Conservation (phyloP, 768 basidiomycete species). For the Russula brevipes region DNA sequence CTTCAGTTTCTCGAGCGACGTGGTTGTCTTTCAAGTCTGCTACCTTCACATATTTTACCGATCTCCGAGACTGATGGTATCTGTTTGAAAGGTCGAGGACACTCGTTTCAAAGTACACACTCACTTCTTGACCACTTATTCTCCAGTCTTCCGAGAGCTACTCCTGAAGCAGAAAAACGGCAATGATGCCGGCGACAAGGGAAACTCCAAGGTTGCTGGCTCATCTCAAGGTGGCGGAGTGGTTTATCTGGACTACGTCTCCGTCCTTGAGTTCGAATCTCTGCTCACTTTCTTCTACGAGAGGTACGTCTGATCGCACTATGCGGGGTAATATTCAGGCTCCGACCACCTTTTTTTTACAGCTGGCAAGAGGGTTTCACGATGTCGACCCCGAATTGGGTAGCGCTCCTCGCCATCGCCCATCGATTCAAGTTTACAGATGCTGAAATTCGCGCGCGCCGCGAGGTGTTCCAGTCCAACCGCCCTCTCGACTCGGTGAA, state of each 20-base stretch:
- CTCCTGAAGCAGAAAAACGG: not conserved
- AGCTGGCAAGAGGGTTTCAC: slow-evolving; percentile 6
- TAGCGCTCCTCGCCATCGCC: slow-evolving; percentile 7
- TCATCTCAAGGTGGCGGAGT: not conserved
- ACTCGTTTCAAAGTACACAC: slow-evolving; percentile 6
- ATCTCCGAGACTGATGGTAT: not conserved
- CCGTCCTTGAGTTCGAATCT: slow-evolving; percentile 4
- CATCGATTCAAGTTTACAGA: slow-evolving; percentile 9
- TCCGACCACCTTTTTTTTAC: not conserved
- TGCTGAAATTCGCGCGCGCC: slow-evolving; percentile 7
- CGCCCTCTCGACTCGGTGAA: not conserved
- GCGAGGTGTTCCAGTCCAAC: slow-evolving; percentile 7
- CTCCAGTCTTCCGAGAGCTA: not conserved
- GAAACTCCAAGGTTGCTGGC: too few species aligned
- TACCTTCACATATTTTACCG: not conserved
- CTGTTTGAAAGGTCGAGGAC: not conserved
- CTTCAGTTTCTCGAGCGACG: not conserved
- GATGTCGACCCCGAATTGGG: not conserved
- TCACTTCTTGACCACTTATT: not conserved
- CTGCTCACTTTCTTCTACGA: slow-evolving; percentile 7
- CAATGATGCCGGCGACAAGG: not conserved
- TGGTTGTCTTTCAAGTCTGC: not conserved
- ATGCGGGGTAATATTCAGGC: not conserved
- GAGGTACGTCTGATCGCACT: not conserved
- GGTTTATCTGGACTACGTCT: not conserved